Percentiles rank a stretch among this genome's conserved stretches.
phyloP scores from a whole-genome alignment of 257 asterid genomes.

The Solanum corneliomulleri region DNA sequence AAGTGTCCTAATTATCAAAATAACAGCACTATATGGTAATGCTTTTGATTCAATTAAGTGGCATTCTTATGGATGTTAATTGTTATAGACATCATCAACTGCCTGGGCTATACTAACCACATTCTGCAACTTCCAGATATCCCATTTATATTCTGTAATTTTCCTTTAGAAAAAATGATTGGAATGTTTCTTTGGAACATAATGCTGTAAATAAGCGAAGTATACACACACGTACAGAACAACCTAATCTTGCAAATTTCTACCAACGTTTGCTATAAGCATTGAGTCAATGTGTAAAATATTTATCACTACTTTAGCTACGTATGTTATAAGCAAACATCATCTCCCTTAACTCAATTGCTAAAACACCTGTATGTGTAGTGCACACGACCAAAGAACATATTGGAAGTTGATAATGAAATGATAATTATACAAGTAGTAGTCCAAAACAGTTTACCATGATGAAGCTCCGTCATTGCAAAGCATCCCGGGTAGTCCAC shows the following conservation, averaged over 20 bases:
- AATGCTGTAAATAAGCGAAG: not conserved
- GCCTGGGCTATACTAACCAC: not conserved
- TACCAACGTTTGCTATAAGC: not conserved
- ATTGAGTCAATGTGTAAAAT: not conserved
- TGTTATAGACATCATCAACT: not conserved
- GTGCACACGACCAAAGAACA: not conserved
- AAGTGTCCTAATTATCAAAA: not conserved
- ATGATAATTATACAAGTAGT: not conserved
- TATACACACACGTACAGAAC: not conserved
- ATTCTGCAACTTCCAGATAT: not conserved
- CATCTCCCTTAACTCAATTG: not conserved
- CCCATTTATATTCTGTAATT: not conserved
- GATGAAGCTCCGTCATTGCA: constrained; percentile 98
- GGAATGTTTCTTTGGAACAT: not conserved
- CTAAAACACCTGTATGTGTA: not conserved
- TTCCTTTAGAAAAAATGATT: not conserved
- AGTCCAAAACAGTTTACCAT: constrained; percentile 42
- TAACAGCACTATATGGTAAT: not conserved
- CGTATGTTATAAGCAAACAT: not conserved
- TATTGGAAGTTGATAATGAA: not conserved
- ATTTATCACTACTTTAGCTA: not conserved
- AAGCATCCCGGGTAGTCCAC: constrained; percentile 91
- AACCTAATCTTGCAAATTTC: not conserved
- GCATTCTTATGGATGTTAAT: not conserved
- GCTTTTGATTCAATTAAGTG: not conserved